Base-by-base conservation (phyloP, 192 early-diverging fungal species). In the Backusella macrospora region DNA sequence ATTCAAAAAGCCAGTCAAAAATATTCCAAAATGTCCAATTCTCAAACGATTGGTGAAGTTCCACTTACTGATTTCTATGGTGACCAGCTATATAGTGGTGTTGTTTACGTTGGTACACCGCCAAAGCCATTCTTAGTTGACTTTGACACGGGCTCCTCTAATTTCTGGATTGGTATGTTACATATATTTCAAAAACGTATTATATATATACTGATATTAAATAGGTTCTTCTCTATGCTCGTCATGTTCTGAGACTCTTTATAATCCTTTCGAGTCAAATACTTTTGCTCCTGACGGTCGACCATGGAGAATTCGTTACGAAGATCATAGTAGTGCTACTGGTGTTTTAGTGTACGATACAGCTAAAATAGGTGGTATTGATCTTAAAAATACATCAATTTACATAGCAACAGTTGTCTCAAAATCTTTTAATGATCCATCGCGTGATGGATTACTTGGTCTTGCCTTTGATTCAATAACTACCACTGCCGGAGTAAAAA, bases 281-380 rank as follows among this genome's bases (percentile, higher is more conserved):
- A 84, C 89, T 12, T 85, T 84, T 80, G 72, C 80, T 49, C 70
- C 78, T 18, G 87, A 86, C 40, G 83, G 83, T 9, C 81, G 79
- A 34, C 75, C 82, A 16, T 86, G 87, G 84, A 69, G 74, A 0
- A 85, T 88, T 18, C 76, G 76, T 8, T 88, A 90, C 62, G 86
- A 84, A 46, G 88, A 88, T 65, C 62, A 62, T 2, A 76, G 74
- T 39, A 37, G 23, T 8, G 64, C 78, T 14, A 64, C 14, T 23
- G 78, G 78, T 65, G 40, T 76, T 49, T 15, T 66, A 6, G 78
- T 71, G 37, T 40, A 34, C 23, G 78, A 80, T 46, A 76, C 78
- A 16, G 45, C 76, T 1, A 55, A 62, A 15, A 62, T 80, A 26
- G 78, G 78, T 14, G 78, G 71, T 47, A 39, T 80, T 23, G 21